Evolutionary conservation across 495 filamentous ascomycete genomes (phyloP).

Genomic region (Xylaria flabelliformis): DNA sequence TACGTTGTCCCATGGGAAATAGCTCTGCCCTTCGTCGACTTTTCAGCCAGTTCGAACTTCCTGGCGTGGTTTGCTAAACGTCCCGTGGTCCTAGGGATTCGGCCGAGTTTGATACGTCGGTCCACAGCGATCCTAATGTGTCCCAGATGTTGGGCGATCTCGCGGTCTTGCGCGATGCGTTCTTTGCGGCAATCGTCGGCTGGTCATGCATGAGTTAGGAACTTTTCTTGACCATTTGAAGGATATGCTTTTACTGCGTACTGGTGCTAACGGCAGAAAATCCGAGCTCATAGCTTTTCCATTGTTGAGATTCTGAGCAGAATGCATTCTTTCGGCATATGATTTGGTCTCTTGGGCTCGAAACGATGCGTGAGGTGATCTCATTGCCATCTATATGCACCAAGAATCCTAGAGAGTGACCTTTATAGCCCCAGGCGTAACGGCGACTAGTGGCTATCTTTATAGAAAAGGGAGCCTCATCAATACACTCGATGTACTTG

Average conservation of each 20-base stretch:
- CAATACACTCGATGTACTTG: slow-evolving; percentile 45
- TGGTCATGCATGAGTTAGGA: slow-evolving; percentile 12
- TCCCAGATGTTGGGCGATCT: slow-evolving; percentile 35
- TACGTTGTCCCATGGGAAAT: slow-evolving; percentile 37
- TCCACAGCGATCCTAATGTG: slow-evolving; percentile 33
- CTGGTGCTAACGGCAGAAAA: slow-evolving; percentile 35
- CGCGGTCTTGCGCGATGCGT: slow-evolving; percentile 34
- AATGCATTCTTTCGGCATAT: background rate
- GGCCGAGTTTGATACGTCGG: slow-evolving; percentile 6
- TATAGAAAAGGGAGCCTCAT: slow-evolving; percentile 40
- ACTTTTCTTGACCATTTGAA: background rate
- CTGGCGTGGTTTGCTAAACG: background rate
- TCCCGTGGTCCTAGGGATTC: no score
- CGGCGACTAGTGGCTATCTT: background rate
- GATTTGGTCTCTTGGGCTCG: background rate
- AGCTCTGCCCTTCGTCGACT: slow-evolving; percentile 35
- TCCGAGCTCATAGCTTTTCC: slow-evolving; percentile 24
- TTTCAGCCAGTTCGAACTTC: slow-evolving; percentile 30
- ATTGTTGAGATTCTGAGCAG: slow-evolving; percentile 3
- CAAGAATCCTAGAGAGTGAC: background rate
- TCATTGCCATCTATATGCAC: slow-evolving; percentile 27
- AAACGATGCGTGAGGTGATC: background rate
- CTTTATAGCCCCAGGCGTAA: slow-evolving; percentile 26
- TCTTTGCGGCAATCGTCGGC: slow-evolving; percentile 32
- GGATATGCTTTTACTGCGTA: background rate